Evolutionary conservation across 108 stramenopile genomes (phyloP).

Genomic region (Cyclotella sp.): DNA sequence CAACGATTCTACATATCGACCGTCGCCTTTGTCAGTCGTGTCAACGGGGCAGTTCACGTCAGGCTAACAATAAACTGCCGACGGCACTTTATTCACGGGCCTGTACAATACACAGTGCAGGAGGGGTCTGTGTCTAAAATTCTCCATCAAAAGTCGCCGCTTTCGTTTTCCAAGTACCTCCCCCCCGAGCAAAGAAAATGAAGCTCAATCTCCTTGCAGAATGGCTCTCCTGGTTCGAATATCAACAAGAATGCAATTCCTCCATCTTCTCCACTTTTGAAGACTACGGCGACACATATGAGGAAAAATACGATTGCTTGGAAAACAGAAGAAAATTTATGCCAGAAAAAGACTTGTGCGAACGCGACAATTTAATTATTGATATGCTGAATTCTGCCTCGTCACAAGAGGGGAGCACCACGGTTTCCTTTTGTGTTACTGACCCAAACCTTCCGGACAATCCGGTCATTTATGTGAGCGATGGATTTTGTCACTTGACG

Average conservation of each 20-base stretch:
- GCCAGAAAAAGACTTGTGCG: constrained; percentile 26
- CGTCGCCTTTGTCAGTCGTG: too few species aligned
- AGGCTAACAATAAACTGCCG: too few species aligned
- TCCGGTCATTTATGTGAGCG: constrained; percentile 53
- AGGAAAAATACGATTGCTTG: neutral
- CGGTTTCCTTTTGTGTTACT: constrained; percentile 42
- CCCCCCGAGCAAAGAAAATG: neutral
- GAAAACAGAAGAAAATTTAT: neutral
- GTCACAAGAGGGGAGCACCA: neutral
- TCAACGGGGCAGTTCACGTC: too few species aligned
- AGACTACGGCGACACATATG: neutral
- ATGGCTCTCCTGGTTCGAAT: constrained; percentile 28
- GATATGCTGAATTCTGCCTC: constrained; percentile 31
- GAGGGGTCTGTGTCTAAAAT: too few species aligned
- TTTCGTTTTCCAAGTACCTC: too few species aligned
- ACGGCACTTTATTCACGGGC: too few species aligned
- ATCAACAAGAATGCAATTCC: constrained; percentile 8
- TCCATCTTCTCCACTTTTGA: neutral
- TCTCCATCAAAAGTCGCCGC: too few species aligned
- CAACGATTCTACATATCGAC: too few species aligned
- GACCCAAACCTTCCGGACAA: constrained; percentile 54
- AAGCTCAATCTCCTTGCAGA: constrained; percentile 14
- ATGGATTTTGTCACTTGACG: constrained; percentile 71
- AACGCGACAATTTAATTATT: constrained; percentile 31
- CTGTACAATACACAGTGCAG: too few species aligned